Percentiles rank a stretch among this genome's conserved stretches.
Evolutionary conservation across 768 basidiomycete species (phyloP).

Genomic region (Grammothele lineata): DNA sequence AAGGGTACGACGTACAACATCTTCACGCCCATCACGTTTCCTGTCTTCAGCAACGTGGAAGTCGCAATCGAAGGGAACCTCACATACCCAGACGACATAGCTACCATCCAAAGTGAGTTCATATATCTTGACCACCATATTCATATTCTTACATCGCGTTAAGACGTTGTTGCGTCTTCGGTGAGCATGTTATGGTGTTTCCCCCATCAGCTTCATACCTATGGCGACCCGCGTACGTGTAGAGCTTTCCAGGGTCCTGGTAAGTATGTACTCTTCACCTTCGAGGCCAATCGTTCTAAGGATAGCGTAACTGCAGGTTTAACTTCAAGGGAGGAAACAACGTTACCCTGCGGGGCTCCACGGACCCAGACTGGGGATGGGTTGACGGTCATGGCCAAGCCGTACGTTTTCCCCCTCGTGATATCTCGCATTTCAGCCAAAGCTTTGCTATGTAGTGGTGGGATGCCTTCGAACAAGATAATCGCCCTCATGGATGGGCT

Average conservation of each 20-base stretch:
- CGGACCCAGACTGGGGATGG: constrained; percentile 60
- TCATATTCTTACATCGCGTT: no score
- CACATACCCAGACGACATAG: constrained; percentile 49
- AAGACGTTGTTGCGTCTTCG: not conserved
- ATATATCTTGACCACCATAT: no score
- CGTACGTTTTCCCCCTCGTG: constrained; percentile 8
- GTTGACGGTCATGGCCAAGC: constrained; percentile 55
- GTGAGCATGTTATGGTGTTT: not conserved
- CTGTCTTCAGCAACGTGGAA: constrained; percentile 51
- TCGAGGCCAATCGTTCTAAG: no score
- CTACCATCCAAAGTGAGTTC: constrained; percentile 42
- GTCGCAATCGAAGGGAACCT: constrained; percentile 54
- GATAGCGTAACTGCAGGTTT: no score
- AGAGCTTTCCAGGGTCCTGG: constrained; percentile 46
- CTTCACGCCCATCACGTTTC: constrained; percentile 55
- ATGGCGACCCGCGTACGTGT: not conserved
- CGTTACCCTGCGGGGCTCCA: constrained; percentile 52
- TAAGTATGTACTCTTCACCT: constrained; percentile 14
- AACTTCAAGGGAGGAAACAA: constrained; percentile 51
- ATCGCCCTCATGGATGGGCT: constrained; percentile 51
- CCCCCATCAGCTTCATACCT: no score
- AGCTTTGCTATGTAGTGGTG: constrained; percentile 44
- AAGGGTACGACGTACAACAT: constrained; percentile 58
- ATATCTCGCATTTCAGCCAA: not conserved
- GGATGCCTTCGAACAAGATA: constrained; percentile 46